Evolutionary conservation across 129 eudicot species (phyloP), one percentile per base, ranked within the genome.

Genomic region (Ambrosia artemisiifolia): DNA sequence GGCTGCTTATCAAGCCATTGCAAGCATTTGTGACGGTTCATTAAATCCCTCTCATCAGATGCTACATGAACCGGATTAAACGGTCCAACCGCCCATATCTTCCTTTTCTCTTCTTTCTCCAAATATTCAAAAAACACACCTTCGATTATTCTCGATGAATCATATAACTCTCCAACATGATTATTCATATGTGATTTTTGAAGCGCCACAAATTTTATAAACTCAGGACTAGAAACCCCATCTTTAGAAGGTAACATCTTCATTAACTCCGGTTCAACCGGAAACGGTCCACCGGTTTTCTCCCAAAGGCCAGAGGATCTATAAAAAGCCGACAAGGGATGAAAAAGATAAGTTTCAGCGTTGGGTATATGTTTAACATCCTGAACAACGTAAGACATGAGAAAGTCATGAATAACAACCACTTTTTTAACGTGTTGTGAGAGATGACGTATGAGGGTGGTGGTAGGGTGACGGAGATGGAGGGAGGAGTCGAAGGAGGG

Each of bases 371-470:
- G 43, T 4, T 7, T 18, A 1, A 65, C 70, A 12, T 65, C 70
- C 12, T 65, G 70, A 42, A 65, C 70, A 14, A 65, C 70, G 35
- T 40, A 65, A 3, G 70, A 65, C 53, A 65, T 65, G 33, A 65
- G 53, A 19, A 42, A 51, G 33, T 65, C 70, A 14, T 65, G 70
- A 1, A 65, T 42, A 1, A 65, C 70, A 9, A 42, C 70, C 53
- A 38, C 17, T 42, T 30, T 10, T 11, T 19, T 6, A 0, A 11
- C 10, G 1, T 19, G 20, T 65, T 40, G 51, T 4, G 70, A 17
- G 10, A 65, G 35, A 0, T 50, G 43, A n/a, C 33, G 70, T 2
- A 65, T 65, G 70, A 65, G 70, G 70, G 3, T 3, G 70, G 51
- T 34, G 51, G 24, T 9, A 12, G 67, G 67, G 24, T 3, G 67